These are phyloP conservation scores for Yarrowia yakushimensis DNA, from an alignment of 805 yeast genomes.

Conservation along the genomic window DNA sequence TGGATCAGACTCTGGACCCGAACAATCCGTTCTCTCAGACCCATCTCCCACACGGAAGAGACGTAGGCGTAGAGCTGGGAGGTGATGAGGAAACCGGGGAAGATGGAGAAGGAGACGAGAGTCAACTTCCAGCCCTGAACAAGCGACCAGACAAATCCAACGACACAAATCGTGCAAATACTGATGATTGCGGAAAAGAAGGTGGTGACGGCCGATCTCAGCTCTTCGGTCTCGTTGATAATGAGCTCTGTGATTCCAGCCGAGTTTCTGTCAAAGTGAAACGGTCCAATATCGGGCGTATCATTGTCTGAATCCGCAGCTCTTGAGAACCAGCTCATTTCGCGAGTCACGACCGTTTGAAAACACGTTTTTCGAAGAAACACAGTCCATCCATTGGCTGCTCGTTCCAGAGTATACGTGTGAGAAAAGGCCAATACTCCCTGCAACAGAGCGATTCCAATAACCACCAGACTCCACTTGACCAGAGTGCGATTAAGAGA, in stretches of 20 bases:
- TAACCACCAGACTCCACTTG: conserved; percentile 67
- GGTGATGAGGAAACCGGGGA: conserved; percentile 57
- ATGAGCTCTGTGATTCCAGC: conserved; percentile 58
- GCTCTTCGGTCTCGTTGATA: conserved; percentile 78
- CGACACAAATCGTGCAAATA: conserved; percentile 49
- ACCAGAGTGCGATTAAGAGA: conserved; percentile 27
- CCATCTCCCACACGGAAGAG: conserved; percentile 54
- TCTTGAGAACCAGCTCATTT: conserved; percentile 48
- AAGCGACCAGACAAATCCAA: conserved; percentile 77
- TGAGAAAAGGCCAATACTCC: conserved; percentile 56
- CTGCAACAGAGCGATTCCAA: conserved; percentile 59
- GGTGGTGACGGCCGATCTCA: conserved; percentile 61
- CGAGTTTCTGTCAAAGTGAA: conserved; percentile 40
- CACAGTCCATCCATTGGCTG: conserved; percentile 67
- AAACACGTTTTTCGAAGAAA: conserved; percentile 51
- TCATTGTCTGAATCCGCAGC: background rate
- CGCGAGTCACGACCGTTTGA: conserved; percentile 46
- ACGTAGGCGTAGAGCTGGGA: conserved; percentile 52
- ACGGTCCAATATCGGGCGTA: background rate
- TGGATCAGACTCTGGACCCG: conserved; percentile 36
- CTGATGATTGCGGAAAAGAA: conserved; percentile 55
- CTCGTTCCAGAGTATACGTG: conserved; percentile 48
- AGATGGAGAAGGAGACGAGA: conserved; percentile 71
- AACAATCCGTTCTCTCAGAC: conserved; percentile 46
- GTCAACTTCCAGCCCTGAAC: conserved; percentile 82